Base-by-base conservation (phyloP, 768 basidiomycete species). In the Clathrus columnatus region DNA sequence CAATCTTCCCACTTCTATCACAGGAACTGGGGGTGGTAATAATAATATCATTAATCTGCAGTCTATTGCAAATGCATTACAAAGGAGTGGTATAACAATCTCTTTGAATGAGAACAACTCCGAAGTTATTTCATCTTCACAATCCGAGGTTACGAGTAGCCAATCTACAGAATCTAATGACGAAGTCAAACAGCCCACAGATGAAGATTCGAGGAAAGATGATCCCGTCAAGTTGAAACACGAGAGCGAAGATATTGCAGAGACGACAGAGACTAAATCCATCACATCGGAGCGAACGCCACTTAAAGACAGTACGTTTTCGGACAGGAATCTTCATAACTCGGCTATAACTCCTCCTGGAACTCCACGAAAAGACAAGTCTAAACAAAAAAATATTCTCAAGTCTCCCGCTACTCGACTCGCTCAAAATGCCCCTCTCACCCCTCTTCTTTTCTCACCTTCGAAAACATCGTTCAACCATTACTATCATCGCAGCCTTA, bases 251-350 rank as follows among this genome's bases (percentile, higher is more conserved):
- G 45, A 26, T 2, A 21, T 4, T 36, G 45, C 23, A 17, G 14
- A 24, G 27, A n/a, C 36, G 7, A 27, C 23, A 17, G 14, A 24
- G 27, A n/a, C 36, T 18, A 27, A 23, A 43, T 41, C 51, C 17
- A 28, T 26, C 4, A 2, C 28, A 29, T 24, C 8, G n/a, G 54
- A 36, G 18, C 54, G 54, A 10, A 30, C 46, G n/a, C 54, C 54
- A 20, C 26, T 55, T 5, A 55, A 55, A 26, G 54, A 55, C 27
- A 55, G 48, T 23, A 55, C 54, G 23, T n/a, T 44, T 48, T 20
- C 42, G 7, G 54, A 55, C 30, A 26, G 54, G 21, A 55, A 28
- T 46, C 20, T 7, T 23, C 54, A 55, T 47, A 55, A 55, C 20
- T 48, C 24, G 4, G 23, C 45, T 2, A 16, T 11, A 10, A 30